Conservation (phyloP, 2,329 filamentous ascomycete species). For the Aspergillus pseudoviridinutans region DNA sequence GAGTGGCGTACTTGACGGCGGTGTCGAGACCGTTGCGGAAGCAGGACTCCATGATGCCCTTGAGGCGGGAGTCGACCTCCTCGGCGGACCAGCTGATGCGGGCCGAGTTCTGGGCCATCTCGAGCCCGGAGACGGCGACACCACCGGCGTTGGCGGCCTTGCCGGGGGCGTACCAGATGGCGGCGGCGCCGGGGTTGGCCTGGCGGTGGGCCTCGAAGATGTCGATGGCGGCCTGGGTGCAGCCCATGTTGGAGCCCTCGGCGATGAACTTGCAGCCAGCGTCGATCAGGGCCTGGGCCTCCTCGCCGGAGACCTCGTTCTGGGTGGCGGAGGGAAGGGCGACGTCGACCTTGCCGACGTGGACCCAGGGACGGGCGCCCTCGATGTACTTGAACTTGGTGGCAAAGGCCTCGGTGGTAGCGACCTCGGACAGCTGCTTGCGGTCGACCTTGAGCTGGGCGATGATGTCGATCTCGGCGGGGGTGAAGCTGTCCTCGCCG, state of each 20-base stretch:
- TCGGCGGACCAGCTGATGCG: slow-evolving; percentile 80
- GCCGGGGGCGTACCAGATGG: slow-evolving; percentile 93
- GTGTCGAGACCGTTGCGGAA: slow-evolving; percentile 88
- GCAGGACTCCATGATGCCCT: slow-evolving; percentile 90
- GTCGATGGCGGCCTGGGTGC: slow-evolving; percentile 91
- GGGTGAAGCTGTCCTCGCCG: slow-evolving; percentile 65
- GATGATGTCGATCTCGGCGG: slow-evolving; percentile 74
- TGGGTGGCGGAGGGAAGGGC: slow-evolving; percentile 92
- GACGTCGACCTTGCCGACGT: slow-evolving; percentile 85
- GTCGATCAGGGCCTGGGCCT: slow-evolving; percentile 76
- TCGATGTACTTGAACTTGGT: slow-evolving; percentile 79
- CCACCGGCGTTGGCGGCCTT: slow-evolving; percentile 98
- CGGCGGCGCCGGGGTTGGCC: slow-evolving; percentile 58
- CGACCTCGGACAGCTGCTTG: slow-evolving; percentile 72
- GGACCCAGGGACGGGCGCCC: slow-evolving; percentile 84
- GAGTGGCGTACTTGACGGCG: slow-evolving; percentile 79
- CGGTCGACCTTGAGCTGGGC: slow-evolving; percentile 82
- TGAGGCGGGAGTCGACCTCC: slow-evolving; percentile 87
- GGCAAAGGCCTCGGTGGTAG: slow-evolving; percentile 51
- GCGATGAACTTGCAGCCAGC: slow-evolving; percentile 80
- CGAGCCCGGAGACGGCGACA: slow-evolving; percentile 92
- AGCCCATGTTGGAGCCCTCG: slow-evolving; percentile 98
- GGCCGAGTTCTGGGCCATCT: slow-evolving; percentile 98
- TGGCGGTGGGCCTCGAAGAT: slow-evolving; percentile 77
- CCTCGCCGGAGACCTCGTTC: slow-evolving; percentile 92